Evolutionary conservation across 768 basidiomycete genomes (phyloP).

Genomic region (Lactifluus piperatus): DNA sequence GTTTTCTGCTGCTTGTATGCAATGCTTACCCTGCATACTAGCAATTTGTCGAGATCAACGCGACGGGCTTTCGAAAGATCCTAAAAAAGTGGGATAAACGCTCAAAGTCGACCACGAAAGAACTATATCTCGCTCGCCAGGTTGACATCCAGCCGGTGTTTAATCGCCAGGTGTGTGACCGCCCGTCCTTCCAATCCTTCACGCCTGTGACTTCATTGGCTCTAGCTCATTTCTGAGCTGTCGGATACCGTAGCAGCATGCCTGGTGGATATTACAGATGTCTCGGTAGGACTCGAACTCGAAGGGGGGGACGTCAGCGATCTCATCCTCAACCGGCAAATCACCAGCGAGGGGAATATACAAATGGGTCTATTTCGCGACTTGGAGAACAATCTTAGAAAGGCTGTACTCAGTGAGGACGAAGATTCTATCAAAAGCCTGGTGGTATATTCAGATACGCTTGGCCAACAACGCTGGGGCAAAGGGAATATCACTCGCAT

Average conservation of each 20-base stretch:
- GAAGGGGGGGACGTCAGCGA: conserved; percentile 74
- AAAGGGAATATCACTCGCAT: conserved; percentile 78
- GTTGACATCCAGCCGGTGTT: conserved; percentile 99
- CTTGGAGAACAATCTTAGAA: conserved; percentile 79
- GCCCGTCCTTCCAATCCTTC: background rate
- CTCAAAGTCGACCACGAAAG: conserved; percentile 90
- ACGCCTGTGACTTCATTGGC: background rate
- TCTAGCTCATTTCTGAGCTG: conserved; percentile 86
- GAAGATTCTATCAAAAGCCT: conserved; percentile 55
- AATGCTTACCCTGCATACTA: conserved; percentile 27
- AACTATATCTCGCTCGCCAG: conserved; percentile 90
- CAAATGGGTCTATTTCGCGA: conserved; percentile 75
- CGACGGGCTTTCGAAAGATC: conserved; percentile 93
- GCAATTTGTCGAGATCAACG: conserved; percentile 98
- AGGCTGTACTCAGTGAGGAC: conserved; percentile 60
- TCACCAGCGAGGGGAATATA: conserved; percentile 50
- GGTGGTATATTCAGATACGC: conserved; percentile 57
- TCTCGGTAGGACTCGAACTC: conserved; percentile 65
- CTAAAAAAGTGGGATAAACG: conserved; percentile 98
- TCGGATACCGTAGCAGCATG: conserved; percentile 86
- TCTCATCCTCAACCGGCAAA: conserved; percentile 58
- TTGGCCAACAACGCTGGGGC: conserved; percentile 50
- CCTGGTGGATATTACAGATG: conserved; percentile 68
- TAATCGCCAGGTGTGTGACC: conserved; percentile 71
- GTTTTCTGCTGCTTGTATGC: conserved; percentile 7